These are phyloP conservation scores for Trichopus zeylanicus DNA, from an alignment of 116 monocot species.

Conservation along the genomic window DNA sequence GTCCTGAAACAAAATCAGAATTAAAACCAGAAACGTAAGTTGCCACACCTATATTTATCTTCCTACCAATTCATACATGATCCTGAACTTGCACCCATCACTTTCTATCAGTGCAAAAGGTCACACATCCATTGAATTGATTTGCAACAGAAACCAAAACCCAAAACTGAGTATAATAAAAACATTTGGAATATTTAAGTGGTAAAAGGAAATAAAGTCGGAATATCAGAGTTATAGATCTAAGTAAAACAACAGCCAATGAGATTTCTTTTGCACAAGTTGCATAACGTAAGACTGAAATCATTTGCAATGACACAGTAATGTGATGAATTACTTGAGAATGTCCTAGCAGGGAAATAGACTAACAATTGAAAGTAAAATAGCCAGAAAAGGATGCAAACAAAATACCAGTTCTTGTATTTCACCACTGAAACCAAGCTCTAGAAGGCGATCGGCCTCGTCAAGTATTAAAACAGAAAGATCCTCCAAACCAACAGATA, in stretches of 20 bases:
- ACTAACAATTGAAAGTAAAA: not conserved
- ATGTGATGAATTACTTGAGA: no score
- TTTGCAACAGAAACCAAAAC: not conserved
- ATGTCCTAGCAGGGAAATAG: not conserved
- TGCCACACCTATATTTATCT: no score
- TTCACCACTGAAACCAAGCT: slow-evolving; percentile 93
- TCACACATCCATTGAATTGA: no score
- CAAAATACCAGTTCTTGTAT: slow-evolving; percentile 86
- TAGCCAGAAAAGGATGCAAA: not conserved
- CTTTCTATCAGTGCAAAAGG: no score
- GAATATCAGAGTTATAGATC: not conserved
- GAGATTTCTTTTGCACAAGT: not conserved
- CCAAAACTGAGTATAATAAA: not conserved
- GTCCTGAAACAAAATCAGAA: no score
- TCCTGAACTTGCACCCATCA: not conserved
- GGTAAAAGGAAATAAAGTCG: not conserved
- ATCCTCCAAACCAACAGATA: slow-evolving; percentile 93
- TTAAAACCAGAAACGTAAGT: no score
- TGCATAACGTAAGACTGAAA: not conserved
- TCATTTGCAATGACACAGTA: not conserved
- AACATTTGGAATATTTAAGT: not conserved
- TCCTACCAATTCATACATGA: no score
- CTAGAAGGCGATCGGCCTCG: slow-evolving; percentile 97
- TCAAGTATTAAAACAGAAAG: slow-evolving; percentile 93
- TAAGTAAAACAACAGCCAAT: not conserved